phyloP scores from a whole-genome alignment of 345 rosid species.

The Eucalyptus polyanthemos region DNA sequence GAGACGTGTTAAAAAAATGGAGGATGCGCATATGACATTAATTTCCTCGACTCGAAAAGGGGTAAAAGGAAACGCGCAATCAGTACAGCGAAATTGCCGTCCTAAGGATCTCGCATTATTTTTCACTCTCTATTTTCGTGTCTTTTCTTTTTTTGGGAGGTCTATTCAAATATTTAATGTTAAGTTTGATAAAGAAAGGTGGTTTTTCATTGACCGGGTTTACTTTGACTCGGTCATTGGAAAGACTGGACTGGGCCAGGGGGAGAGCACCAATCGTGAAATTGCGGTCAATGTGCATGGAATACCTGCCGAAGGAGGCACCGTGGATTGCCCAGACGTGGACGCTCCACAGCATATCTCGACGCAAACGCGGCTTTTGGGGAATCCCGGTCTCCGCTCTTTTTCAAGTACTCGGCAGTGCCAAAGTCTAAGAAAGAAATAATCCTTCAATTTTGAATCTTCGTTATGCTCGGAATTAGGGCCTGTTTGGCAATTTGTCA shows the following conservation, averaged over 20 bases:
- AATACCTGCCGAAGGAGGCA: too few relatives aligned
- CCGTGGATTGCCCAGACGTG: neutral
- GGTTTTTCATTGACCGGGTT: neutral
- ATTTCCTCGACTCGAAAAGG: neutral
- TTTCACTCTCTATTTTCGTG: neutral
- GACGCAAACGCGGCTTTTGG: neutral
- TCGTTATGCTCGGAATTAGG: neutral
- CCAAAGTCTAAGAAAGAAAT: neutral
- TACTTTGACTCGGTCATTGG: neutral
- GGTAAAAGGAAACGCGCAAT: neutral
- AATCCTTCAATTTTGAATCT: neutral
- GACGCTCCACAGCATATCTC: neutral
- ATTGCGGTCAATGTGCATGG: neutral
- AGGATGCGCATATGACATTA: rapidly evolving
- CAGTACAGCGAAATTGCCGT: neutral
- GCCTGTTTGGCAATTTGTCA: too few relatives aligned
- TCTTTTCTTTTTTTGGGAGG: neutral
- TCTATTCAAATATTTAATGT: neutral
- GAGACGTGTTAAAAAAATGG: neutral
- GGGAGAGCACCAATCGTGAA: neutral
- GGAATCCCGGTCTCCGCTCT: neutral
- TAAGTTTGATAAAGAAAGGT: neutral
- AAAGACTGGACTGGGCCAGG: neutral
- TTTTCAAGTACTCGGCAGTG: neutral
- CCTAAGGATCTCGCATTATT: neutral